These are phyloP conservation scores for Salvia splendens DNA, from an alignment of 257 asterid species.

Conservation along the genomic window DNA sequence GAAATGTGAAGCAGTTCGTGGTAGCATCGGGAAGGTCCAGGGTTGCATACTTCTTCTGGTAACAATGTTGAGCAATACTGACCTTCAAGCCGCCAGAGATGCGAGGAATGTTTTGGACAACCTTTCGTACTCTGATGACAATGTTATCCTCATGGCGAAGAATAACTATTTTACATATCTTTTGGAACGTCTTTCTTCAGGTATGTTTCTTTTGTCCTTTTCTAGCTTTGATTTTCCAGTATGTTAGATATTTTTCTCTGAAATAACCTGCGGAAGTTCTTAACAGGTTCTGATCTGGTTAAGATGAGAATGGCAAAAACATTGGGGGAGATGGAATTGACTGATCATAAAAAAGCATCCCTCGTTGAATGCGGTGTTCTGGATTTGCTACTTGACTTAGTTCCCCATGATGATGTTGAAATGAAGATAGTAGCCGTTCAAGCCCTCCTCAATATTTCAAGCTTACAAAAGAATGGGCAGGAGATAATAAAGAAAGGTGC, in stretches of 20 bases:
- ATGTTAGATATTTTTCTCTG: background rate
- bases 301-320: slow-evolving; percentile 63
- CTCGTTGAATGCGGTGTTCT: slow-evolving; percentile 56
- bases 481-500: slow-evolving; percentile 60
- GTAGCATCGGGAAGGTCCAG: slow-evolving; percentile 55
- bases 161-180: slow-evolving; percentile 58
- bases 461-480: slow-evolving; percentile 52
- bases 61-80: slow-evolving; percentile 54
- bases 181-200: slow-evolving; percentile 62
- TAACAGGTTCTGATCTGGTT: slow-evolving; percentile 53
- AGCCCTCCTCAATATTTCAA: slow-evolving; percentile 59
- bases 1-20: slow-evolving; percentile 45
- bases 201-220: slow-evolving; percentile 34
- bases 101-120: slow-evolving; percentile 56
- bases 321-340: slow-evolving; percentile 62
- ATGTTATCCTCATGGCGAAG: slow-evolving; percentile 64
- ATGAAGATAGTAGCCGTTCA: slow-evolving; percentile 48
- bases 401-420: slow-evolving; percentile 44
- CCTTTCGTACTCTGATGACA: slow-evolving; percentile 66
- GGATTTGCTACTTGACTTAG: slow-evolving; percentile 47
- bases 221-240: background rate
- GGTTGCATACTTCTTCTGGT: slow-evolving; percentile 67
- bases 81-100: slow-evolving; percentile 54
- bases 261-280: background rate
- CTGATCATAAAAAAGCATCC: slow-evolving; percentile 59